phyloP scores from a whole-genome alignment of 345 rosid species.

The Trapa incisa region DNA sequence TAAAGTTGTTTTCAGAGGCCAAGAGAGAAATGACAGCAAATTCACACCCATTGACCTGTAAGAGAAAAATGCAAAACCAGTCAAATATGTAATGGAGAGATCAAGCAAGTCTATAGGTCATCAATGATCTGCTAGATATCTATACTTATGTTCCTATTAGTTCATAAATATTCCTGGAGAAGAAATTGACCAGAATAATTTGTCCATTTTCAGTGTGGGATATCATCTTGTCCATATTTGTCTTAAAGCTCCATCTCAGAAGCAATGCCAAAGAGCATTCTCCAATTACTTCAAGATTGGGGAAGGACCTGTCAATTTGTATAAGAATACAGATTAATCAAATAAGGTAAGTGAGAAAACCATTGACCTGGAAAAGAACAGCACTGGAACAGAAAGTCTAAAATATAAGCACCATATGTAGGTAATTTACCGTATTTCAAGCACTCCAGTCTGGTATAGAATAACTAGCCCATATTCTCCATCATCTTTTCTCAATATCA shows the following conservation, averaged over 20 bases:
- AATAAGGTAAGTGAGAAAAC: neutral
- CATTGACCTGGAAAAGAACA: neutral
- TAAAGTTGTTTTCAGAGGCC: slow-evolving; percentile 42
- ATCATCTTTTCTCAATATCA: slow-evolving; percentile 41
- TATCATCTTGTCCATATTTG: slow-evolving; percentile 53
- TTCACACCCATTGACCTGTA: slow-evolving; percentile 67
- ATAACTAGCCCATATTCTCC: slow-evolving; percentile 39
- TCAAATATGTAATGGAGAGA: neutral
- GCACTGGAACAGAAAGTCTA: neutral
- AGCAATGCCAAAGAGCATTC: slow-evolving; percentile 54
- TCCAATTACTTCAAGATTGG: slow-evolving; percentile 52
- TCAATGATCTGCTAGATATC: neutral
- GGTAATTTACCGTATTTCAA: slow-evolving; percentile 54
- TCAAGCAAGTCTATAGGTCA: neutral
- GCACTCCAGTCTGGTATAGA: slow-evolving; percentile 53
- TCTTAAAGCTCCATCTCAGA: slow-evolving; percentile 67
- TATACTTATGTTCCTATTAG: no score
- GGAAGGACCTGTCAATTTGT: slow-evolving; percentile 50
- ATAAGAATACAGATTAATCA: neutral
- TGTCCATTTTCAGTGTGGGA: slow-evolving; percentile 39
- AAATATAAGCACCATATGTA: neutral
- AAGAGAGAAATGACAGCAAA: slow-evolving; percentile 50
- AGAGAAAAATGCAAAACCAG: neutral
- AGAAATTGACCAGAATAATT: slow-evolving; percentile 37
- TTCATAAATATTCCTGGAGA: no score